Evolutionary conservation across 2,329 filamentous ascomycete species (phyloP).

Genomic region (Sphaerulina populicola): DNA sequence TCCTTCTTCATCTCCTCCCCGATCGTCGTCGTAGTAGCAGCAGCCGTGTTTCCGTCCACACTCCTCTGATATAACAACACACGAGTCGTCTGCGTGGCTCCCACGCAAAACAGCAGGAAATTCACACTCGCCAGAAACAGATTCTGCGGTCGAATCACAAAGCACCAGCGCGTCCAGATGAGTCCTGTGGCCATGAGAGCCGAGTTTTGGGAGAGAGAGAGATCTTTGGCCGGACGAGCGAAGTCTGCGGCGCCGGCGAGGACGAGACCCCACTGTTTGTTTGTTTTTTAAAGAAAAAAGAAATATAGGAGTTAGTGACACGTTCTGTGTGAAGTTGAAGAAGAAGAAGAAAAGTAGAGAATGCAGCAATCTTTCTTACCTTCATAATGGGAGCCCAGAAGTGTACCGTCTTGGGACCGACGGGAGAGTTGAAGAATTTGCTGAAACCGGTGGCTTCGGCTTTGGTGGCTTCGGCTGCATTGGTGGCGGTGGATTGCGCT

Average conservation of each 20-base stretch:
- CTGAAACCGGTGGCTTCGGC: slow-evolving; percentile 47
- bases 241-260: slow-evolving; percentile 88
- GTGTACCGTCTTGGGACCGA: slow-evolving; percentile 70
- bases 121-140: slow-evolving; percentile 89
- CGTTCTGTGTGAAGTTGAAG: neutral
- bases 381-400: slow-evolving; percentile 99
- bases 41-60: slow-evolving; percentile 43
- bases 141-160: slow-evolving; percentile 93
- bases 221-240: slow-evolving; percentile 78
- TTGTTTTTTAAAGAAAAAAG: no score
- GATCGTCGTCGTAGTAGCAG: no score
- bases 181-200: slow-evolving; percentile 83
- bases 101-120: slow-evolving; percentile 91
- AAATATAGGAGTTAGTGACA: no score
- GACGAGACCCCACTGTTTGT: slow-evolving; percentile 75
- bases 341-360: no score
- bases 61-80: slow-evolving; percentile 60
- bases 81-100: slow-evolving; percentile 69
- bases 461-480: slow-evolving; percentile 35
- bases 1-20: slow-evolving; percentile 37
- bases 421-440: slow-evolving; percentile 53
- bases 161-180: slow-evolving; percentile 99
- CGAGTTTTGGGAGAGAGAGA: slow-evolving; percentile 85
- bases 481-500: slow-evolving; percentile 55
- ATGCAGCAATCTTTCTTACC: slow-evolving; percentile 34